Evolutionary conservation across 2,329 filamentous ascomycete species (phyloP).

Genomic region (Calonectria fujianensis): DNA sequence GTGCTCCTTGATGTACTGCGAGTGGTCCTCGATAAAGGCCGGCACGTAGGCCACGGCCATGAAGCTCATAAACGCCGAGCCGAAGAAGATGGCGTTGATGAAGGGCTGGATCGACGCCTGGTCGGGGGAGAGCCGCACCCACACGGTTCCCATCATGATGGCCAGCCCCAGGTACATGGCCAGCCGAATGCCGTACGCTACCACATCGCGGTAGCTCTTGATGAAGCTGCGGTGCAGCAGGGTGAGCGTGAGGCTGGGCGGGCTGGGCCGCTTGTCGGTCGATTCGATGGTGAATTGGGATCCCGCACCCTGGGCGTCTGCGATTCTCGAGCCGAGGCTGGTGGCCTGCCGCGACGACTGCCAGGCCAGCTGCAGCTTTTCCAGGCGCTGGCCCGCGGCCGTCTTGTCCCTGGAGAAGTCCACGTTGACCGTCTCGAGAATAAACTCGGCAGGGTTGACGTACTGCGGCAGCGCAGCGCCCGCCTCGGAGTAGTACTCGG

Average conservation of each 20-base stretch:
- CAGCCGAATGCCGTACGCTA: slow-evolving; percentile 88
- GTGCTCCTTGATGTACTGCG: slow-evolving; percentile 75
- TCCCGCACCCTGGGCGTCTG: slow-evolving; percentile 56
- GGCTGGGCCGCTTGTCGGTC: slow-evolving; percentile 62
- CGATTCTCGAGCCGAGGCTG: slow-evolving; percentile 50
- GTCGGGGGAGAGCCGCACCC: slow-evolving; percentile 80
- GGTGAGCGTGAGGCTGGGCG: slow-evolving; percentile 73
- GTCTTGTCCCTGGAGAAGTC: slow-evolving; percentile 78
- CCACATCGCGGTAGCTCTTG: slow-evolving; percentile 88
- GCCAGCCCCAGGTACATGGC: slow-evolving; percentile 87
- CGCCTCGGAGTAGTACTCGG: slow-evolving; percentile 77
- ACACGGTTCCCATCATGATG: slow-evolving; percentile 92
- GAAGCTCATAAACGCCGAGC: slow-evolving; percentile 85
- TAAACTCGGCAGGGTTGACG: slow-evolving; percentile 87
- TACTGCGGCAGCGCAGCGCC: slow-evolving; percentile 79
- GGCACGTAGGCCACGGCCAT: slow-evolving; percentile 92
- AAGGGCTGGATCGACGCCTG: slow-evolving; percentile 87
- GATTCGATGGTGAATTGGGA: slow-evolving; percentile 44
- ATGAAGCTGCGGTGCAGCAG: slow-evolving; percentile 87
- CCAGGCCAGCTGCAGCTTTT: slow-evolving; percentile 55
- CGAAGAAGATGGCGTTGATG: slow-evolving; percentile 88
- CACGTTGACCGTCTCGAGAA: slow-evolving; percentile 86
- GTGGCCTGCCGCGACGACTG: slow-evolving; percentile 47
- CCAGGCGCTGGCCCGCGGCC: slow-evolving; percentile 62
- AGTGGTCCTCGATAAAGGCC: slow-evolving; percentile 79